Conservation (phyloP, 2,329 filamentous ascomycete species). For the Calonectria leucothoes region DNA sequence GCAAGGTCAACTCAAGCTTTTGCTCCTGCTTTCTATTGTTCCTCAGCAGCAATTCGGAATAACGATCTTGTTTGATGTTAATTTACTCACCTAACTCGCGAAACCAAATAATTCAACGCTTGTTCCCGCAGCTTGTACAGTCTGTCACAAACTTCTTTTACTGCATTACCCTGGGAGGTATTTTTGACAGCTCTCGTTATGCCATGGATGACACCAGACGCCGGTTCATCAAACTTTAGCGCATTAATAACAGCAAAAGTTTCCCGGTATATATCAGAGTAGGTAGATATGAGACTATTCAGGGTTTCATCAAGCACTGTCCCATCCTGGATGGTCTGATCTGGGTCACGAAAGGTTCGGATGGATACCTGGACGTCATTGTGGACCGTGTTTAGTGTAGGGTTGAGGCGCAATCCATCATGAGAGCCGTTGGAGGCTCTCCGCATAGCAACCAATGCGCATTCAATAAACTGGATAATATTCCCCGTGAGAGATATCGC, state of each 20-base stretch:
- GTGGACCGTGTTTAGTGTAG: not conserved
- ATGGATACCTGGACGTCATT: not conserved
- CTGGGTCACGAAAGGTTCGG: not conserved
- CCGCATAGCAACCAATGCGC: not conserved
- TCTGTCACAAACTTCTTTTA: not conserved
- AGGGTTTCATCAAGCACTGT: not conserved
- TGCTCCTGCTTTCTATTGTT: not conserved
- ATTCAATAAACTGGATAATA: not conserved
- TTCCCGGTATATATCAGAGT: not conserved
- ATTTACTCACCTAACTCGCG: not conserved
- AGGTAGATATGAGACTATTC: not conserved
- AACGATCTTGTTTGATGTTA: too few species aligned
- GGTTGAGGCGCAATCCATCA: not conserved
- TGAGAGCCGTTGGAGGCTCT: not conserved
- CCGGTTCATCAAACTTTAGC: not conserved
- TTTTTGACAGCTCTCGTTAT: not conserved
- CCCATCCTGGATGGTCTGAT: not conserved
- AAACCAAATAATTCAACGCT: not conserved
- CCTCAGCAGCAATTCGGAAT: not conserved
- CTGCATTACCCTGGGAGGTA: not conserved
- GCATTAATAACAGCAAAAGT: not conserved
- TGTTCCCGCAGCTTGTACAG: not conserved
- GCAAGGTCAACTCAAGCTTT: not conserved
- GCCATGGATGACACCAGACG: not conserved
- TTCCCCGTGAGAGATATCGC: not conserved